Percentiles rank a stretch among this genome's conserved stretches.
phyloP scores from a whole-genome alignment of 1,139 yeast species.

The Geotrichum bryndzae region DNA sequence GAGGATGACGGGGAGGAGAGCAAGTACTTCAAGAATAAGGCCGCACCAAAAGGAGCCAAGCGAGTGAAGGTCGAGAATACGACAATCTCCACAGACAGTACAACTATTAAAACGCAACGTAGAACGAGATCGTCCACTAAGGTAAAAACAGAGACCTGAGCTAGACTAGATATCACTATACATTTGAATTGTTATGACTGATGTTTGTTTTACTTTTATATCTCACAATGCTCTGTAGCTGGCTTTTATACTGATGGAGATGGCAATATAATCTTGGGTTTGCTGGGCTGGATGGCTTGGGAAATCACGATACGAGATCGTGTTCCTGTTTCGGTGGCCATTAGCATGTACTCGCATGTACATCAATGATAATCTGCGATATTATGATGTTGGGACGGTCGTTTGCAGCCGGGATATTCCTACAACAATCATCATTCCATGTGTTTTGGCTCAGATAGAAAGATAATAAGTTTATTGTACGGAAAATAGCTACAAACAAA shows the following conservation, averaged over 20 bases:
- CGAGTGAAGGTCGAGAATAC: conserved; percentile 44
- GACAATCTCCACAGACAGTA: not conserved
- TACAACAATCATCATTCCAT: not conserved
- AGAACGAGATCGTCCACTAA: not conserved
- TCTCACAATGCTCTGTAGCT: too few species aligned
- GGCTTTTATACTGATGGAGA: too few species aligned
- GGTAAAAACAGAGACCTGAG: not conserved
- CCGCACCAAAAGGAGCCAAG: conserved; percentile 35
- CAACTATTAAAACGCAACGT: not conserved
- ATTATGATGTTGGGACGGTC: not conserved
- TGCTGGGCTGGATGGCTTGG: not conserved
- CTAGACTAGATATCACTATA: not conserved
- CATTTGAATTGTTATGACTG: not conserved
- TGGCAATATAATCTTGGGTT: too few species aligned
- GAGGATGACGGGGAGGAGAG: not conserved
- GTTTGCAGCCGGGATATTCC: not conserved
- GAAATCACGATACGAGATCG: not conserved
- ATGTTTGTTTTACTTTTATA: not conserved
- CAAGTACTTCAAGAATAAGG: not conserved
- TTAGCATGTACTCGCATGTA: not conserved
- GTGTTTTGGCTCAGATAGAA: too few species aligned
- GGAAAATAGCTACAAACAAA: too few species aligned
- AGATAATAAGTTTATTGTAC: too few species aligned
- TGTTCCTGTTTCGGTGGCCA: not conserved
- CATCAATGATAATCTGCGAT: not conserved